Base-by-base conservation (phyloP, 768 basidiomycete genomes). In the Collybia nuda region DNA sequence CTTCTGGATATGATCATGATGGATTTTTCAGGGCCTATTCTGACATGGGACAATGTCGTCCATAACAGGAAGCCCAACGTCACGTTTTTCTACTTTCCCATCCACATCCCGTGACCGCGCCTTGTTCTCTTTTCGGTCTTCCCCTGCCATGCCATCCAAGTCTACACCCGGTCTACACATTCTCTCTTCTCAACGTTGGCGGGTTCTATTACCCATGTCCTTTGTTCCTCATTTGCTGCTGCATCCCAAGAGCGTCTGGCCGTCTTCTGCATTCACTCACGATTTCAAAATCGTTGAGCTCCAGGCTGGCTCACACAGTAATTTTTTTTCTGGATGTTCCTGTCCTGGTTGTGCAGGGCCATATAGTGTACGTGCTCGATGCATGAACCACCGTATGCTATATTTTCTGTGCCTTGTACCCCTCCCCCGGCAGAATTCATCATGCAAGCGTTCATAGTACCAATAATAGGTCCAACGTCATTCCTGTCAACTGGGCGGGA, bases 31-130 rank as follows among this genome's bases (percentile, higher is more conserved):
- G 60, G 56, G 56, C 43, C 50, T 26, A 19, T 22, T 14, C 39
- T 59, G 52, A 61, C 52, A 60, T 54, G 53, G 54, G 46, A 62
- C 57, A 61, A 63, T 48, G 55, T 29, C 45, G 23, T 53, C 58
- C 59, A 15, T 48, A 58, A 54, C 26, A 47, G 56, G 62, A 57
- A 55, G 35, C 44, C 26, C 37, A 36, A 44, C 44, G 43, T 39
- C 26, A 43, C 40, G 50, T 48, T 40, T 38, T 49, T 52, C 42
- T 44, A 44, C 22, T 55, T 55, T 55, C 35, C 35, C 37, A 9
- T 18, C 32, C 7, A 17, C 1, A 3, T 22, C 44, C 19, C 44
- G 44, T 36, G 44, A 46, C 37, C 44, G 44, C 15, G 5, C 15
- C 21, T 44, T 44, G 44, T 44, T 44, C 28, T 35, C 44, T 9